Evolutionary conservation across 2,329 filamentous ascomycete species (phyloP), one percentile per base, ranked within the genome.

Genomic region (Elsinoe batatas): DNA sequence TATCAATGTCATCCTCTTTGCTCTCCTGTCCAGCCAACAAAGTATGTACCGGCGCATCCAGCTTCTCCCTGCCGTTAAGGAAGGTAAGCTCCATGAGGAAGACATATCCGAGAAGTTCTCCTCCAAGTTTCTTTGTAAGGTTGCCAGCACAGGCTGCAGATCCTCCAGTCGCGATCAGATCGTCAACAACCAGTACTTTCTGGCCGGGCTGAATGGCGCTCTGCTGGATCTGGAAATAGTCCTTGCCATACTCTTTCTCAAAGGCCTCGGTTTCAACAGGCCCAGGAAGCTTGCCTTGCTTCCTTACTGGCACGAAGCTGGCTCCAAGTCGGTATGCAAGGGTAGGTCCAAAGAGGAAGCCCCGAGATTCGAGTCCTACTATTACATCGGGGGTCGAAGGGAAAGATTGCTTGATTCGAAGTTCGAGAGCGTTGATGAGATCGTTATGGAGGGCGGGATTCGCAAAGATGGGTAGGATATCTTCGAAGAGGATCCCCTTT

Each of bases 91-190:
- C 91, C 69, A 97, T 87, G 66, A 98, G 88, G 77, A 98, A 98
- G 60, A 96, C 76, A 74, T 88, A 97, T 64, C 89, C 91, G 58
- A 95, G 73, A 46, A 97, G 77, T n/a, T 82, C 78, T 62, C 91
- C 93, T 63, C 90, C 89, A 61, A 94, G 82, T 72, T 94, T 83
- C 70, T 84, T 79, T 64, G 97, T 88, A 58, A 98, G 85, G 60
- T 88, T 81, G 61, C 88, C 90, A 17, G 90, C 91, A 58, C 91
- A 93, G 61, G 82, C 82, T 56, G 93, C 93, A 61, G 90, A 95
- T 64, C 93, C 93, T 73, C 91, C 91, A 61, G 93, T 98, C 57
- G 93, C 93, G 75, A 98, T 97, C 68, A 98, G 95, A 71, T 98
- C 93, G 72, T 98, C 93, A 32, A 98, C 90, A 62, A 98, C 80